Evolutionary conservation across 2,329 filamentous ascomycete genomes (phyloP), one percentile per base, ranked within the genome.

Genomic region (Waltergamsia citrina): DNA sequence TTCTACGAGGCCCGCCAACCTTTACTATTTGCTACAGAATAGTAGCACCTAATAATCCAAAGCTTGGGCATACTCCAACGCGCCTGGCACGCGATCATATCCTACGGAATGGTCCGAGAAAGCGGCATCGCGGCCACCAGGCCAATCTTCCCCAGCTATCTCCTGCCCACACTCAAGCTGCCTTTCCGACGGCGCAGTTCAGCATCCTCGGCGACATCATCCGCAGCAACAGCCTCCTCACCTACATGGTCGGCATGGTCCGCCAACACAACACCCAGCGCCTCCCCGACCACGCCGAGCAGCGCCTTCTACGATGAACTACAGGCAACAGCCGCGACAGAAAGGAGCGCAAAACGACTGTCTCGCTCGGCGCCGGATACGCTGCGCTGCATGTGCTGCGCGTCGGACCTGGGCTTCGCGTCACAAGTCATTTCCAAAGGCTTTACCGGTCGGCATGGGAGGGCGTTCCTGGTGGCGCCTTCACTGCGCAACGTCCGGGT

Each of bases 401-500:
- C 71, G 10, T 60, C 67, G 35, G 74, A 81, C 51, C 51, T 81
- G n/a, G 76, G 74, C 14, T 74, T 74, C 46, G 51, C 62, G 12
- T 64, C 68, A 10, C 75, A 80, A 50, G 71, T 81, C 39, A 65
- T 81, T 25, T 74, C 68, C 41, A 80, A 80, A 50, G 71, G 74
- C 41, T 82, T 81, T 56, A 78, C 70, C 0, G 78, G 78, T 14
- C 73, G 75, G 15, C 69, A 79, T 51, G 78, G 78, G 6, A 68
- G 75, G 17, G 77, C 76, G 10, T 78, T 71, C 48, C 65, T 82
- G 32, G 71, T 81, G 32, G 60, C 69, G 30, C 61, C 60, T 15
- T 60, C 59, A 15, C 46, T 81, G 16, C 48, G 66, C 34, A 81
- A 81, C 47, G 64, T 78, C 36, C 62, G 60, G 27, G 50, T 77